phyloP scores from a whole-genome alignment of 306 rosid species.

The Dalbergia cultrata region DNA sequence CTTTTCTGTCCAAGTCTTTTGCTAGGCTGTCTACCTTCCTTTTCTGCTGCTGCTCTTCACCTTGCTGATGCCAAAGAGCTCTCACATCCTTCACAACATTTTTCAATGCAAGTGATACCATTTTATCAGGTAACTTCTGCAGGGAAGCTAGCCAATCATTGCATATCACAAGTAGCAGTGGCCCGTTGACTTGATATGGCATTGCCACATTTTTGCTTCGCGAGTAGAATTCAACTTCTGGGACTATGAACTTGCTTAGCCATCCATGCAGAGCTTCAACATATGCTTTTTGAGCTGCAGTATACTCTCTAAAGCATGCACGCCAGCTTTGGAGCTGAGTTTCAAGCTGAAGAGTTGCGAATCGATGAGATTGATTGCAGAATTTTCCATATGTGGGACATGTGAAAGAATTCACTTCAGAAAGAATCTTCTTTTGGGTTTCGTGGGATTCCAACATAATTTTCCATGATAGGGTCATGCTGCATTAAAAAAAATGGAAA shows the following conservation, averaged over 20 bases:
- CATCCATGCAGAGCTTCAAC: slow-evolving; percentile 89
- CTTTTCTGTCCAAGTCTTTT: slow-evolving; percentile 70
- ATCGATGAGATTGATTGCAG: slow-evolving; percentile 78
- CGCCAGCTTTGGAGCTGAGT: slow-evolving; percentile 92
- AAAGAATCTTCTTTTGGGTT: slow-evolving; percentile 86
- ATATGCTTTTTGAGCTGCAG: slow-evolving; percentile 79
- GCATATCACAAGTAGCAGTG: slow-evolving; percentile 81
- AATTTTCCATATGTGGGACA: slow-evolving; percentile 69
- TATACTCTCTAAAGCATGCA: slow-evolving; percentile 67
- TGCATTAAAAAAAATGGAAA: slow-evolving; percentile 64
- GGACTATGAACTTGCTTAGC: slow-evolving; percentile 81
- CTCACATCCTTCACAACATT: slow-evolving; percentile 71
- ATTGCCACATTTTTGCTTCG: slow-evolving; percentile 57
- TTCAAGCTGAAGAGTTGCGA: slow-evolving; percentile 81
- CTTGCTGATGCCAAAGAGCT: slow-evolving; percentile 76
- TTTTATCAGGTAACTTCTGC: slow-evolving; percentile 72
- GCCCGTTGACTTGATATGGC: slow-evolving; percentile 70
- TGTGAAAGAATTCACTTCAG: slow-evolving; percentile 76
- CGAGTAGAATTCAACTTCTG: slow-evolving; percentile 82
- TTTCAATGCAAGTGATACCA: slow-evolving; percentile 70
- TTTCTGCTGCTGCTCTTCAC: slow-evolving; percentile 86
- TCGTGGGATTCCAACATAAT: slow-evolving; percentile 87
- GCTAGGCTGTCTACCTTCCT: slow-evolving; percentile 78
- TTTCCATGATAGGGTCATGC: slow-evolving; percentile 83
- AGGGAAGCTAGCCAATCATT: slow-evolving; percentile 76